phyloP scores from a whole-genome alignment of 2,329 filamentous ascomycete genomes.

The Neoascochyta sp. region DNA sequence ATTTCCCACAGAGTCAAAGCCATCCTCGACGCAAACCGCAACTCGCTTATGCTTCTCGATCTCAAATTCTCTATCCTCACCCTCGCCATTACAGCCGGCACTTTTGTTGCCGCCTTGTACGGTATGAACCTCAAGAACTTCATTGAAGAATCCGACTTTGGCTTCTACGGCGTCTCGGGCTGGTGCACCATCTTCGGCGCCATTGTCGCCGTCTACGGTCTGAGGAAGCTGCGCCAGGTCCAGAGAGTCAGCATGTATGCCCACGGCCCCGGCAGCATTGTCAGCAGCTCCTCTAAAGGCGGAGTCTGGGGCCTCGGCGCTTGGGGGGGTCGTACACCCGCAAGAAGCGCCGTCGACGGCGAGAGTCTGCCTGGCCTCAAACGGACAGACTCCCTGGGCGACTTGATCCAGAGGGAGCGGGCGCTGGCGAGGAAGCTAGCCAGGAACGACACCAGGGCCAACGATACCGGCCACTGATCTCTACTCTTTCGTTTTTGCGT shows the following conservation, averaged over 20 bases:
- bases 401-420: constrained; percentile 28
- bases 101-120: constrained; percentile 96
- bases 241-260: constrained; percentile 87
- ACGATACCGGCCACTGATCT: constrained; percentile 14
- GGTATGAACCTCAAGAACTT: constrained; percentile 99
- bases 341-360: constrained; percentile 11
- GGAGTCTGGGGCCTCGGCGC: constrained; percentile 25
- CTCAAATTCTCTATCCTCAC: constrained; percentile 96
- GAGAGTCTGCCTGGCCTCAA: constrained; percentile 15
- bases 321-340: constrained; percentile 22
- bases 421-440: constrained; percentile 24
- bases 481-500: constrained; percentile 1
- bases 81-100: constrained; percentile 88
- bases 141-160: constrained; percentile 87
- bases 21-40: constrained; percentile 95
- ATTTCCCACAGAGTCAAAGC: constrained; percentile 70
- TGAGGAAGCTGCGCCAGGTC: constrained; percentile 77
- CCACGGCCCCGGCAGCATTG: constrained; percentile 20
- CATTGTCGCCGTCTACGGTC: constrained; percentile 76
- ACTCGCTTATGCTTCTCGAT: constrained; percentile 94
- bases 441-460: constrained; percentile 23
- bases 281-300: constrained; percentile 11
- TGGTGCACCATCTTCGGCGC: constrained; percentile 69
- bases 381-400: constrained; percentile 20
- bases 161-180: constrained; percentile 72